Percentiles rank a stretch among this genome's conserved stretches.
phyloP scores from a whole-genome alignment of 306 rosid species.

The Pyrus bretschneideri region DNA sequence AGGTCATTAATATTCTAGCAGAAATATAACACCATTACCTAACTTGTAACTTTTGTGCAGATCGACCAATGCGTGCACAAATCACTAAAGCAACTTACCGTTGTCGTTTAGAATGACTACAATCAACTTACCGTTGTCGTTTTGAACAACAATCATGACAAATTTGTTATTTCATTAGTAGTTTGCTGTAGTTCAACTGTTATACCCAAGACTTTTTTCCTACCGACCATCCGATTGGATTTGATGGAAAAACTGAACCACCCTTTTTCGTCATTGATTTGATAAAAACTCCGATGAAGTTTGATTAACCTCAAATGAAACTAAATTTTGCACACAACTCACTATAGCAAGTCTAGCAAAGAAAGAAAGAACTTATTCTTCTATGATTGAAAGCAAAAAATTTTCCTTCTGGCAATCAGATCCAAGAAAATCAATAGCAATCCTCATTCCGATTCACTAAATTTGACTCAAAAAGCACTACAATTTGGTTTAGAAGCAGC shows the following conservation, averaged over 20 bases:
- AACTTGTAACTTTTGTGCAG: not conserved
- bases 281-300: not conserved
- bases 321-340: not conserved
- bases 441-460: not conserved
- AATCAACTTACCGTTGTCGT: too few species aligned
- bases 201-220: not conserved
- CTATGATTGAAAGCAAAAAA: not conserved
- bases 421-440: not conserved
- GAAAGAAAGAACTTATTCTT: not conserved
- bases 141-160: not conserved
- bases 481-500: not conserved
- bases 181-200: not conserved
- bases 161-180: not conserved
- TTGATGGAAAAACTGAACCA: not conserved
- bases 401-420: not conserved
- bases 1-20: not conserved
- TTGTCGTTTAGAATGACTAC: not conserved
- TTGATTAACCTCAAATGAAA: not conserved
- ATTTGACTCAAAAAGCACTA: not conserved
- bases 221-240: not conserved
- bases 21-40: not conserved
- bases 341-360: not conserved
- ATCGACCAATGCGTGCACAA: not conserved
- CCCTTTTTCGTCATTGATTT: not conserved
- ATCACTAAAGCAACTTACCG: not conserved